Conservation (phyloP, 176 grass and related monocot genomes). For the Triticum dicoccoides region DNA sequence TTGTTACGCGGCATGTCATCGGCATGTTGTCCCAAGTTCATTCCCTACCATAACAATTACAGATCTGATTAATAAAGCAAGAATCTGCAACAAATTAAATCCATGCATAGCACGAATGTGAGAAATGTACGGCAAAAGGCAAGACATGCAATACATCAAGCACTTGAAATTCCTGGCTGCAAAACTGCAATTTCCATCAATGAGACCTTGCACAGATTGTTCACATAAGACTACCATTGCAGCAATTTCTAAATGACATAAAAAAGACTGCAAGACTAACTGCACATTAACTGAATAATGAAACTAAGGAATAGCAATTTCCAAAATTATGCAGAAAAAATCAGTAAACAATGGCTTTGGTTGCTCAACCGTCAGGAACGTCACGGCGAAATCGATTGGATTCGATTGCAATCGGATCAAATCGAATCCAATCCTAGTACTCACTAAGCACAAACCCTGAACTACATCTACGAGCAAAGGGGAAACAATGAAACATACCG, state of each 20-base stretch:
- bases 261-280: not conserved
- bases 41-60: not conserved
- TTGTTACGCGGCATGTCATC: not conserved
- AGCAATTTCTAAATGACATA: not conserved
- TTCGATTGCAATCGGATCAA: too few species aligned
- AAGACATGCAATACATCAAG: not conserved
- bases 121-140: not conserved
- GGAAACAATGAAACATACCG: too few species aligned
- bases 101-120: not conserved
- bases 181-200: not conserved
- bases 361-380: not conserved
- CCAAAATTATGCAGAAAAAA: not conserved
- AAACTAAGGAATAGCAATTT: not conserved
- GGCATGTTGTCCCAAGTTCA: not conserved
- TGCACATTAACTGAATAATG: not conserved
- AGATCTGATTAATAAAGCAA: not conserved
- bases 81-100: not conserved
- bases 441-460: too few species aligned
- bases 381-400: too few species aligned
- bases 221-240: not conserved
- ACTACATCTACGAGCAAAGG: too few species aligned
- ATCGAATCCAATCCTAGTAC: too few species aligned
- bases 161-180: not conserved
- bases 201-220: too few species aligned
- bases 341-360: not conserved